These are phyloP conservation scores for Polychaeton citri DNA, from an alignment of 2,329 filamentous ascomycete species.

Conservation along the genomic window DNA sequence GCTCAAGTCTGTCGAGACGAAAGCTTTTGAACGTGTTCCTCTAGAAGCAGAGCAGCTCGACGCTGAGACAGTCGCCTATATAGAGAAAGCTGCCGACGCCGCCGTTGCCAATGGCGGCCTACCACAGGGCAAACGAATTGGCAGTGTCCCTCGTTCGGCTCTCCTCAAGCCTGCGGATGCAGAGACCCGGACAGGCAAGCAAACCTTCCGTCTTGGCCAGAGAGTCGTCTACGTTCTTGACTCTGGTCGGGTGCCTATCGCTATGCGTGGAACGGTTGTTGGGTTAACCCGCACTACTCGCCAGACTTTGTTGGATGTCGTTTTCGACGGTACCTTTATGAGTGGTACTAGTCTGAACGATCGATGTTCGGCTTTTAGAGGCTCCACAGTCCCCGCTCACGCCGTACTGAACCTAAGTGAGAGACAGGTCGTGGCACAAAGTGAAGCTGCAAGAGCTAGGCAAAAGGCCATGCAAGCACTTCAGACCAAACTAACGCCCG, in stretches of 20 bases:
- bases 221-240: constrained; percentile 86
- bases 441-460: constrained; percentile 20
- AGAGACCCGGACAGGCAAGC: constrained; percentile 80
- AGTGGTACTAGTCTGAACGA: constrained; percentile 85
- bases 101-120: constrained; percentile 37
- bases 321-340: constrained; percentile 95
- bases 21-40: constrained; percentile 88
- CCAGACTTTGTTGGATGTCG: constrained; percentile 70
- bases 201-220: constrained; percentile 73
- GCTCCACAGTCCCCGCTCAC: constrained; percentile 78
- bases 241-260: constrained; percentile 89
- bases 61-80: constrained; percentile 69
- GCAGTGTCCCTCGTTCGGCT: constrained; percentile 71
- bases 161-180: constrained; percentile 88
- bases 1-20: constrained; percentile 84
- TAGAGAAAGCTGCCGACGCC: constrained; percentile 64
- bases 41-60: constrained; percentile 94
- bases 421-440: constrained; percentile 60
- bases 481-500: constrained; percentile 8
- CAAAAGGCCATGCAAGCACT: constrained; percentile 12
- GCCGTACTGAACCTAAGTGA: constrained; percentile 78
- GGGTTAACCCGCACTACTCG: constrained; percentile 82
- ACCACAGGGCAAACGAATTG: constrained; percentile 49
- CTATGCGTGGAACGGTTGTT: constrained; percentile 81
- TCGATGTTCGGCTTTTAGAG: constrained; percentile 83